A percentile compares a stretch with the other conserved stretches of the same genome.
These are phyloP conservation scores for Alternaria panax DNA, from an alignment of 2,329 filamentous ascomycete genomes.

Conservation along the genomic window DNA sequence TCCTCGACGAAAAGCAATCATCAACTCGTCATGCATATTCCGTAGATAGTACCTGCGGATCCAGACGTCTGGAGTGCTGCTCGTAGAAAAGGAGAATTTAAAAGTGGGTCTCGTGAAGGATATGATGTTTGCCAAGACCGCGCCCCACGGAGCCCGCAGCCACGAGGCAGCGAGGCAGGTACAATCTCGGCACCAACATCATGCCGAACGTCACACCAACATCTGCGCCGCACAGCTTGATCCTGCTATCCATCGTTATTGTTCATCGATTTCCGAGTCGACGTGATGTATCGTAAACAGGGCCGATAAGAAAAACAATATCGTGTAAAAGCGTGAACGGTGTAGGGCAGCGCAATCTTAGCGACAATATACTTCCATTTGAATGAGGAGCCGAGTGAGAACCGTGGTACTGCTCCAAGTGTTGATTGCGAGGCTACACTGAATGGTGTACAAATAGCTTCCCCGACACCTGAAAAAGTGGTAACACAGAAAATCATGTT, in stretches of 20 bases:
- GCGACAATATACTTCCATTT: neutral
- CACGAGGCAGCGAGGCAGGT: neutral
- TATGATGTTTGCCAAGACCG: neutral
- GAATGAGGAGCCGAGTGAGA: neutral
- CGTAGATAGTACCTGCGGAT: neutral
- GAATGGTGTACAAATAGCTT: neutral
- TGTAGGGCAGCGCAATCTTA: neutral
- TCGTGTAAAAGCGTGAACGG: too few relatives aligned
- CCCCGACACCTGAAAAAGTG: neutral
- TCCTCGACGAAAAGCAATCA: neutral
- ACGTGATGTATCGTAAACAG: neutral
- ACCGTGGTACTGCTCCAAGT: neutral
- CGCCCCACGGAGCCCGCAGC: neutral
- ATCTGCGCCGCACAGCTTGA: neutral
- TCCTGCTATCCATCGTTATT: neutral
- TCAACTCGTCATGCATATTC: neutral
- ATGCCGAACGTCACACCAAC: neutral
- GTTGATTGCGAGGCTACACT: neutral
- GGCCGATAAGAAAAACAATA: neutral
- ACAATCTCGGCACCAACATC: neutral
- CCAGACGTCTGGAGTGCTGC: neutral
- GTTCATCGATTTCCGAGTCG: neutral
- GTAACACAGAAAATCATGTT: constrained; percentile 9
- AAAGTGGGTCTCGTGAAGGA: neutral
- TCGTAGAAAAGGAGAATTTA: neutral